Evolutionary conservation across 805 yeast species (phyloP), one percentile per base, ranked within the genome.

Genomic region (Clavispora phyllophila): DNA sequence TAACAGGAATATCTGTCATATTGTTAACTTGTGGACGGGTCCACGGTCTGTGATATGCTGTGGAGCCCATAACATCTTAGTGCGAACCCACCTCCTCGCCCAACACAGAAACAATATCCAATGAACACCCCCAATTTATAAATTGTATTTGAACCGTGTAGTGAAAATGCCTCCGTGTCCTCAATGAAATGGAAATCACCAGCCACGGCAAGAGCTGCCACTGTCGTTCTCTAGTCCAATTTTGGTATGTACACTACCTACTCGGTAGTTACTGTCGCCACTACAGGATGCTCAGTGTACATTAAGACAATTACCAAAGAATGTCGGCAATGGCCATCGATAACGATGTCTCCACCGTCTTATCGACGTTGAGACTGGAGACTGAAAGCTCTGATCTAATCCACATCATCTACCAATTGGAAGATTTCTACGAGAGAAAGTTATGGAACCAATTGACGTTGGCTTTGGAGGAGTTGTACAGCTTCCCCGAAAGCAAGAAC

Each of bases 361-460:
- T 83, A 52, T 75, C 78, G 19, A 73, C 81, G 3, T 70, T 88
- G 40, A 78, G 95, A 41, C 72, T 73, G 54, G 84, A 82, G 56
- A 72, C 81, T 4, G 87, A 84, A 45, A 53, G 58, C 12, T 68
- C 77, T 3, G 87, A 82, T 31, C 69, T 89, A 40, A 70, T 79
- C 9, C 76, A 80, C 23, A 61, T 73, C 7, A 75, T 84, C 54
- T 82, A 78, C 57, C 76, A 78, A 41, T 76, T 91, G 59, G 97
- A 90, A 58, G 96, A 88, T 55, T 71, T 73, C 44, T 85, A 87
- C 66, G 96, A 89, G 58, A 74, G 96, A 53, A 89, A 88, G 63
- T 75, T 91, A 60, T 93, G 97, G 97, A 95, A 84, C 67, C 98
- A 93, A 70, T 75, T 93, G 59, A 87, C 96, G 2, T 77, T 78